Evolutionary conservation across 202 grass and related monocot species (phyloP), one percentile per base, ranked within the genome.

Genomic region (Thinopyrum obtusiflorum): DNA sequence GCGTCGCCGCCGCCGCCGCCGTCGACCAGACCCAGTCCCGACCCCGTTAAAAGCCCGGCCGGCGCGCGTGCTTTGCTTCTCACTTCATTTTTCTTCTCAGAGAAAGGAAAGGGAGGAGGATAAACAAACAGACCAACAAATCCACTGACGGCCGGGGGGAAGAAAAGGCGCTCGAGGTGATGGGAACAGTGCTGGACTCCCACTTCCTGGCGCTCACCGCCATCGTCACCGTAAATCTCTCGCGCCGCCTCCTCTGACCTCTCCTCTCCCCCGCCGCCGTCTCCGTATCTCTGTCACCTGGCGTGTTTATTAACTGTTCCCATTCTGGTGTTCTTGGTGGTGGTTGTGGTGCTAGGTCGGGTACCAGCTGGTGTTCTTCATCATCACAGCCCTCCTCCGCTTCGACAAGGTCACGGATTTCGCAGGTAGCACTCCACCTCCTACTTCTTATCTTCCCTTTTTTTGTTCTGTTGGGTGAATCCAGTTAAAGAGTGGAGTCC

Each of bases 331-430:
- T 31, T 76, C 6, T 12, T 35, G 42, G 69, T 88, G 11, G 5
- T 87, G 20, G 61, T 92, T 70, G 49, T 73, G 64, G 11, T 66
- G 27, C 59, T 86, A 98, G 96, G 93, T 92, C 11, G 96, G 88
- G 59, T 98, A 98, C 85, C 96, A 98, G 90, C 80, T 98, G 65
- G 47, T 91, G 14, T 98, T 98, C 90, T 98, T 98, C 93, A 77
- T 98, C 51, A 46, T 98, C 87, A 98, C 96, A 1, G 96, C 93
- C 24, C 88, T 98, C 66, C 90, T 96, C 73, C 89, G 77, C 61
- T 89, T 98, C 76, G 96, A 98, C 70, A 98, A 96, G 62, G 91
- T 98, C 88, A 98, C 96, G 4, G 96, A 98, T 91, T 98, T 98
- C 79, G 96, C 96, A 4, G 96, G 96, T 98, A 89, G 85, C n/a